phyloP scores from a whole-genome alignment of 306 rosid species.

The Glycine soja region DNA sequence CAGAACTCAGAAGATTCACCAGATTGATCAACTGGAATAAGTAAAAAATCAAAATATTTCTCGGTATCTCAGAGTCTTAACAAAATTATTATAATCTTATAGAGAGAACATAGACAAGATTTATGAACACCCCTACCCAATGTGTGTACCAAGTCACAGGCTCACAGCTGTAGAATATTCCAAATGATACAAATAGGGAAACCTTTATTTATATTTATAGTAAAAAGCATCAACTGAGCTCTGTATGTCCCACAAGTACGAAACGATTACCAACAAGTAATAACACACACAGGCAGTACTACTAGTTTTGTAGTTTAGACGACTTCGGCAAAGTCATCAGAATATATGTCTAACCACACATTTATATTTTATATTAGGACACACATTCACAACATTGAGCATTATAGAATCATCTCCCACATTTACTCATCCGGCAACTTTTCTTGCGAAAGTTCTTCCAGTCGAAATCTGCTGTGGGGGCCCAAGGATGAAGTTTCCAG shows the following conservation, averaged over 20 bases:
- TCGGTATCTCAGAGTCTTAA: background rate
- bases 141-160: background rate
- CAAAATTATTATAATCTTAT: no score
- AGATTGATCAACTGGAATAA: background rate
- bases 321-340: background rate
- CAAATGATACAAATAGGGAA: background rate
- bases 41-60: background rate
- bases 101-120: background rate
- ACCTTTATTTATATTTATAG: background rate
- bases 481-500: conserved; percentile 68
- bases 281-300: conserved; percentile 20
- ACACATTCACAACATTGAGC: conserved; percentile 8
- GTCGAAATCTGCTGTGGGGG: conserved; percentile 65
- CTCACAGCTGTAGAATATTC: no score
- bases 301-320: conserved; percentile 12
- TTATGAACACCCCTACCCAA: background rate
- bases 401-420: conserved; percentile 10
- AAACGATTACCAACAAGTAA: conserved; percentile 6
- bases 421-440: conserved; percentile 67
- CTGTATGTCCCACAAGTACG: conserved; percentile 24
- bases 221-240: conserved; percentile 15
- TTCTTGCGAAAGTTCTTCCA: conserved; percentile 70
- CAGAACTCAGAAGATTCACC: no score
- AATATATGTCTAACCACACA: background rate
- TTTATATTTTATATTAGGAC: background rate